A percentile compares a stretch with the other conserved stretches of the same genome.
These are phyloP conservation scores for Carallia pectinifolia DNA, from an alignment of 345 rosid genomes.

Conservation along the genomic window DNA sequence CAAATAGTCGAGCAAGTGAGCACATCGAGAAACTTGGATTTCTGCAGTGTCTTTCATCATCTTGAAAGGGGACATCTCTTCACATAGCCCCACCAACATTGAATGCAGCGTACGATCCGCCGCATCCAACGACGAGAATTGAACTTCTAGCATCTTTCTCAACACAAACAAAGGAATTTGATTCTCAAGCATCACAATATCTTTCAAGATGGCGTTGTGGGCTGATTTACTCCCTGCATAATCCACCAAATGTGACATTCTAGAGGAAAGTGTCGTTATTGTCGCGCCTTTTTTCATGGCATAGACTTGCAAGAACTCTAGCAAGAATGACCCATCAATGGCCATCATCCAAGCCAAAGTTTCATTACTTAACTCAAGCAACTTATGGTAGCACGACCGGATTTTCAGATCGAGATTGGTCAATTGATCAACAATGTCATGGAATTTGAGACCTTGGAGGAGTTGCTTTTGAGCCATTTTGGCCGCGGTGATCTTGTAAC, in stretches of 20 bases:
- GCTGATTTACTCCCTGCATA: slow-evolving; percentile 40
- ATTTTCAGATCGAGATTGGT: slow-evolving; percentile 33
- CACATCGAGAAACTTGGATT: slow-evolving; percentile 24
- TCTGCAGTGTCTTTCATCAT: slow-evolving; percentile 19
- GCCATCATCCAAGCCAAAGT: slow-evolving; percentile 85
- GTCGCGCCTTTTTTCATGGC: slow-evolving; percentile 35
- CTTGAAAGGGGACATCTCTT: slow-evolving; percentile 55
- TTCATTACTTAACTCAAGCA: slow-evolving; percentile 42
- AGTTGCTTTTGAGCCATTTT: slow-evolving; percentile 42
- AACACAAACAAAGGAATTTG: slow-evolving; percentile 62
- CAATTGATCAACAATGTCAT: slow-evolving; percentile 47
- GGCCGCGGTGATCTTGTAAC: slow-evolving; percentile 60
- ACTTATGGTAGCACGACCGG: slow-evolving; percentile 62
- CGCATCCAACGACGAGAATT: slow-evolving; percentile 28
- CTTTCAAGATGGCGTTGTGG: slow-evolving; percentile 51
- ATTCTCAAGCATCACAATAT: slow-evolving; percentile 71
- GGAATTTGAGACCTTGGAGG: slow-evolving; percentile 32
- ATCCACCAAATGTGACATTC: slow-evolving; percentile 43
- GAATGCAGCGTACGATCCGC: slow-evolving; percentile 37
- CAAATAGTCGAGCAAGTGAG: slow-evolving; percentile 55
- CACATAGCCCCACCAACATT: slow-evolving; percentile 43
- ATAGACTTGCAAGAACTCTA: slow-evolving; percentile 54
- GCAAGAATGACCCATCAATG: slow-evolving; percentile 62
- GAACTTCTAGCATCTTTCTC: slow-evolving; percentile 50
- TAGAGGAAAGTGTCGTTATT: slow-evolving; percentile 37